A percentile compares a stretch with the other conserved stretches of the same genome.
phyloP scores from a whole-genome alignment of 352 stramenopile species.

The Pythium brassicae region DNA sequence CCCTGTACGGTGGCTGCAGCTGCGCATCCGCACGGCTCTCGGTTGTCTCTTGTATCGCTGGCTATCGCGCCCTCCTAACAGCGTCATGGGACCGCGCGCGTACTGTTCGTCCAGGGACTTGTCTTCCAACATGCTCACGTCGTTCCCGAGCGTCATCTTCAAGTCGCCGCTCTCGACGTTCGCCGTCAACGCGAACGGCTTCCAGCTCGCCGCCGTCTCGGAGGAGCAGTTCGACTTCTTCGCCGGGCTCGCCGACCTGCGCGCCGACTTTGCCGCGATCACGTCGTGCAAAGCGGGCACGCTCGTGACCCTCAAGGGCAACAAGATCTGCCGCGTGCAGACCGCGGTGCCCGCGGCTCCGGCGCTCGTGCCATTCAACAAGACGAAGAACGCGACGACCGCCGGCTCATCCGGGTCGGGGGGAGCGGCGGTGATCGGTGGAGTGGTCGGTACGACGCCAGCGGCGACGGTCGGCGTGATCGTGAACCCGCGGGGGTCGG shows the following conservation, averaged over 20 bases:
- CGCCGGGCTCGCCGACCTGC: constrained; percentile 48
- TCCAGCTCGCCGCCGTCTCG: constrained; percentile 49
- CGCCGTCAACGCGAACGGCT: constrained; percentile 41
- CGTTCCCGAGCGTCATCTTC: constrained; percentile 48
- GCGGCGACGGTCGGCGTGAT: constrained; percentile 33
- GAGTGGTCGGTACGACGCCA: constrained; percentile 4
- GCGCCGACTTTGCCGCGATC: constrained; percentile 47
- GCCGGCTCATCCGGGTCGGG: constrained; percentile 3
- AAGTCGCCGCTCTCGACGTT: constrained; percentile 42
- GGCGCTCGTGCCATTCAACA: constrained; percentile 6
- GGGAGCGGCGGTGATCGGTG: not conserved
- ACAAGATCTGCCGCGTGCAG: constrained; percentile 47
- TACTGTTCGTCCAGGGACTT: constrained; percentile 30
- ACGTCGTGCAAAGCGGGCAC: constrained; percentile 35
- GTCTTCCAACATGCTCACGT: constrained; percentile 38
- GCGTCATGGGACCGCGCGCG: not conserved
- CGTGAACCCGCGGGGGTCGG: constrained; percentile 14
- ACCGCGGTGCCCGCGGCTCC: constrained; percentile 26
- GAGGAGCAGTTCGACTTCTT: constrained; percentile 64
- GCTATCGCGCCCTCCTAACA: not conserved
- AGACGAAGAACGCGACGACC: constrained; percentile 17
- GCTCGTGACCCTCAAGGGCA: constrained; percentile 56
- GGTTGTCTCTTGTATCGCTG: no score
- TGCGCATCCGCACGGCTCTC: no score
- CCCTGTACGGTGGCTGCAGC: constrained; percentile 28